Evolutionary conservation across 225 moss, liverwort and hornwort species (phyloP).

Genomic region (Anthoceros angustus): DNA sequence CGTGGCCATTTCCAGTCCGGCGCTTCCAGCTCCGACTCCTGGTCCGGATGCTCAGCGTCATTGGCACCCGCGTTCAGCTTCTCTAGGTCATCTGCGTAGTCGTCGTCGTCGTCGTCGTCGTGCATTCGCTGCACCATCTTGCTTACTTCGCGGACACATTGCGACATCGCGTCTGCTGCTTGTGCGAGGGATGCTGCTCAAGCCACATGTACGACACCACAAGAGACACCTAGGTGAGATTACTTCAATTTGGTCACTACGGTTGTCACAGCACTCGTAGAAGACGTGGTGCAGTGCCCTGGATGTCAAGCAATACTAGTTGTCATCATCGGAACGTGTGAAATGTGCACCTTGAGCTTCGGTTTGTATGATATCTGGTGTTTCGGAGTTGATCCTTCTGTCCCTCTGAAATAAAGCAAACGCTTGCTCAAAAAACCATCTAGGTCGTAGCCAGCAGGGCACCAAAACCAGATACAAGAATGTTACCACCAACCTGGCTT

Average conservation of each 20-base stretch:
- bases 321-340: background rate
- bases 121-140: background rate
- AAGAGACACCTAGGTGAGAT: background rate
- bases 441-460: background rate
- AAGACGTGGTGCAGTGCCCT: background rate
- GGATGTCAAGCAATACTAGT: background rate
- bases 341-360: background rate
- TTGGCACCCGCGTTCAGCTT: background rate
- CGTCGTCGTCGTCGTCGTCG: background rate
- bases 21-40: background rate
- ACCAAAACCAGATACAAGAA: background rate
- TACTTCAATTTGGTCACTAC: background rate
- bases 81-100: background rate
- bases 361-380: background rate
- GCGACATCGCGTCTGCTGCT: background rate
- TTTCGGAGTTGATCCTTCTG: background rate
- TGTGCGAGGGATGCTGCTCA: background rate
- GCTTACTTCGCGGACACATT: background rate
- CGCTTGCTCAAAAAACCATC: background rate
- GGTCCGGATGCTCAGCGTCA: background rate
- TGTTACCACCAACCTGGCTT: conserved; percentile 4
- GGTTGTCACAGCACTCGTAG: background rate
- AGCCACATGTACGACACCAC: background rate
- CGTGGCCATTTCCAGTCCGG: conserved; percentile 1
- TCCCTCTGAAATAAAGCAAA: background rate